Evolutionary conservation across 176 grass and related monocot species (phyloP).

Genomic region (sorghum (Sorghum bicolor)): DNA sequence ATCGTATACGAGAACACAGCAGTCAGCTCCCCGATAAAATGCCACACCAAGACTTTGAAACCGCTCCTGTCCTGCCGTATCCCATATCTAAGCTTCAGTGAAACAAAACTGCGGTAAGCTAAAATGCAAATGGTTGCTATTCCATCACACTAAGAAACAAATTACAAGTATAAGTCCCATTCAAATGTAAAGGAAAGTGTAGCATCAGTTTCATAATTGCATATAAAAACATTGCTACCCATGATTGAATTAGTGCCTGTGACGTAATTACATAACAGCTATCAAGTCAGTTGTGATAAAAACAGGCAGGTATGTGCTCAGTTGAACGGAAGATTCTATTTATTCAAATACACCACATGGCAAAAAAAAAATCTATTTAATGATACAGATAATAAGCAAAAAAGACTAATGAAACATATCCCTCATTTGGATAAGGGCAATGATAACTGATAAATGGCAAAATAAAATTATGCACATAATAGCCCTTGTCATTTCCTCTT

Average conservation of each 20-base stretch:
- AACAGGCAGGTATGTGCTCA: background rate
- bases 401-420: background rate
- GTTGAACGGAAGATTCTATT: background rate
- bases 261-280: too few species aligned
- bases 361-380: background rate
- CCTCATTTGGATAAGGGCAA: background rate
- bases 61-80: conserved; percentile 89
- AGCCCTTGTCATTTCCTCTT: background rate
- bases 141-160: background rate
- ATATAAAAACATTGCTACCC: background rate
- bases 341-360: background rate
- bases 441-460: background rate
- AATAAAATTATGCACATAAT: background rate
- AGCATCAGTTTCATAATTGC: background rate
- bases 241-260: background rate
- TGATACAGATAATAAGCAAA: background rate
- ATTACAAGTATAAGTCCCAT: background rate
- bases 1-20: conserved; percentile 91
- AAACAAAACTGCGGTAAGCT: background rate
- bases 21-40: conserved; percentile 93
- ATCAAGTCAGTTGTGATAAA: background rate
- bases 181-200: background rate
- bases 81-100: conserved; percentile 70
- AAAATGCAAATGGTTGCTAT: background rate
- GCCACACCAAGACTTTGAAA: conserved; percentile 98